phyloP scores from a whole-genome alignment of 495 filamentous ascomycete genomes.

The Hypoxylon trugodes region DNA sequence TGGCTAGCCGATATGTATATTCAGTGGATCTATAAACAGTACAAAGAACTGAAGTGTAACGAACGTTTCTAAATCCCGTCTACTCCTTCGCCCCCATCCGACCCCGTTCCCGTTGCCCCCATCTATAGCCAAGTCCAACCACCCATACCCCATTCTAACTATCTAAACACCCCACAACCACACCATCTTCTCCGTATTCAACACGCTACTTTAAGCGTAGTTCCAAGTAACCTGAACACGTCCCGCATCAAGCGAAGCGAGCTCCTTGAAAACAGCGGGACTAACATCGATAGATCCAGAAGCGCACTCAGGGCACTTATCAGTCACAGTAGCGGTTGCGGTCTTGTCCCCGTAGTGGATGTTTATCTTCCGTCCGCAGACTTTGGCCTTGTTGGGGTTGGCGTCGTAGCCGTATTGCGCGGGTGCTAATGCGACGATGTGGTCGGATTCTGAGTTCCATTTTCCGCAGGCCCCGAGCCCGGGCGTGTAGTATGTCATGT shows the following conservation, averaged over 20 bases:
- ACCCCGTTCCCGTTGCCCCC: not conserved
- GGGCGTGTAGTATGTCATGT: constrained; percentile 58
- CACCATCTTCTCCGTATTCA: not conserved
- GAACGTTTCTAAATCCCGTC: not conserved
- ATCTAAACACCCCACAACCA: not conserved
- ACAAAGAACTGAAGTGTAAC: not conserved
- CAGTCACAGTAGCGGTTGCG: constrained; percentile 65
- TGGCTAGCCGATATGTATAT: too few relatives aligned
- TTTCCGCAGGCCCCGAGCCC: constrained; percentile 59
- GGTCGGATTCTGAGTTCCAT: constrained; percentile 46
- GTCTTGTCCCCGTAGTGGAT: constrained; percentile 66
- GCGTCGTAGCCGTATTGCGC: constrained; percentile 54
- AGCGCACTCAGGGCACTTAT: constrained; percentile 78
- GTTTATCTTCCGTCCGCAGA: constrained; percentile 71
- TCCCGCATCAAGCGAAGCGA: constrained; percentile 49
- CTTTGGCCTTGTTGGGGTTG: constrained; percentile 58
- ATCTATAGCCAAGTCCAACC: not conserved
- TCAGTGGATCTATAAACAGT: not conserved
- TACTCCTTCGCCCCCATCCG: not conserved
- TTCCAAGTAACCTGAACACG: constrained; percentile 51
- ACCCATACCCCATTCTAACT: not conserved
- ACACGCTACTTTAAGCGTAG: constrained; percentile 1
- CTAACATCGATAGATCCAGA: constrained; percentile 56
- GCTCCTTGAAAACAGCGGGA: constrained; percentile 53
- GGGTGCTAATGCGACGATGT: constrained; percentile 55